Base-by-base conservation (phyloP, 208 protist genomes). In the Crithidia brevicula region DNA sequence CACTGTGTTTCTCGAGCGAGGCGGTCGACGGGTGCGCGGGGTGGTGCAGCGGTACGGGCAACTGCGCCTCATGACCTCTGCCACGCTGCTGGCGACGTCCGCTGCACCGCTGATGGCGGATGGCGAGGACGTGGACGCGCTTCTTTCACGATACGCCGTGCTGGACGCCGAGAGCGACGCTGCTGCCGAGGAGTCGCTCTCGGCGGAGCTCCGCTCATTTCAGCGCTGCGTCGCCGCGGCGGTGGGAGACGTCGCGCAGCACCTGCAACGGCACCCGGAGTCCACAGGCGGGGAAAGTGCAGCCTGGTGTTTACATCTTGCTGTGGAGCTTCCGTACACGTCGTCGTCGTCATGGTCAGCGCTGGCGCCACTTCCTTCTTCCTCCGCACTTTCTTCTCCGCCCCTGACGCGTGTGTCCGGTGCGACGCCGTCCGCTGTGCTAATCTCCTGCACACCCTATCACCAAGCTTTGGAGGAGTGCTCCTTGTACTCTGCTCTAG, bases 51-150 rank as follows among this genome's bases (percentile, higher is more conserved):
- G 91, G 15, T 79, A 80, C 38, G 79, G 76, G 13, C 56, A 86
- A 61, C 64, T 93, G 33, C 88, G 91, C 11, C 77, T 92, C 43
- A 96, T 96, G 91, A 84, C 79, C n/a, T 86, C 80, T 51, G 69
- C 76, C 30, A 60, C 76, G 2, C 68, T 89, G n/a, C 59, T 92
- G 53, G 65, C 72, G 15, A 52, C 63, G 31, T 23, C 38, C 2
- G 4, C 20, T 13, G n/a, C 40, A 8, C 33, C 22, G 27, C 15
- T 15, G 27, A 38, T 20, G 27, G 15, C 33, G n/a, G 23, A 13
- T 13, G 15, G 36, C 4, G 20, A 31, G n/a, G n/a, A 31, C 18
- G 25, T 70, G 11, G 67, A 79, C 30, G 61, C 65, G 3, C 42
- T 73, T 11, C 57, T 79, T 6, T 28, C 51, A 25, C 73, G 65